Evolutionary conservation across 495 filamentous ascomycete species (phyloP), one percentile per base, ranked within the genome.

Genomic region (Penicillium egyptiacum): DNA sequence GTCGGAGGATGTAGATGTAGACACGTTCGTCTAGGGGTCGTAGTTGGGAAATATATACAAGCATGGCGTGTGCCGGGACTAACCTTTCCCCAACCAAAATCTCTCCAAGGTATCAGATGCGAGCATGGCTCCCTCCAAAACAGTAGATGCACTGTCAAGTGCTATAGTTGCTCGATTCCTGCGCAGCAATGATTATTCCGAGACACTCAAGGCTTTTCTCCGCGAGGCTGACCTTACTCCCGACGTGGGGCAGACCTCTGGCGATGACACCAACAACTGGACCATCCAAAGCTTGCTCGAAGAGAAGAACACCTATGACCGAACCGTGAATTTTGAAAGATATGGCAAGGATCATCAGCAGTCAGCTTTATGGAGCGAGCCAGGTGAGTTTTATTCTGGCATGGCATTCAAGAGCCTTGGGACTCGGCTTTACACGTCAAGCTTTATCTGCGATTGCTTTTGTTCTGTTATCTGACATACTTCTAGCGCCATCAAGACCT

Each of bases 221-320:
- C 72, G 73, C 41, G 87, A 89, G 69, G 84, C 86, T 12, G 77
- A 77, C 17, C 75, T 89, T 17, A 68, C 79, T 5, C 59, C 65
- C 5, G 69, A 79, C 58, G 73, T 62, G 61, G 69, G 75, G 59
- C 66, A 75, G 39, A 39, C 53, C 20, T 68, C 62, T 10, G 76
- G 76, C 57, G 76, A 79, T 12, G 80, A 75, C 39, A 66, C 63
- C 11, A 70, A 74, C 41, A 75, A 76, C 44, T 72, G 86, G 62
- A 87, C 86, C 11, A 77, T 89, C 44, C 86, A 89, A 55, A 69
- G 77, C 50, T 70, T 89, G 43, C 73, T 89, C 37, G 79, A 86
- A 46, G 86, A 89, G 67, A 89, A 89, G 69, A 79, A 78, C 57
- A 68, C 72, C 0, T 89, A 81, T 56, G 87, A 89, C 60, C 62